Conservation (phyloP, 768 basidiomycete genomes). For the Russula brevipes region DNA sequence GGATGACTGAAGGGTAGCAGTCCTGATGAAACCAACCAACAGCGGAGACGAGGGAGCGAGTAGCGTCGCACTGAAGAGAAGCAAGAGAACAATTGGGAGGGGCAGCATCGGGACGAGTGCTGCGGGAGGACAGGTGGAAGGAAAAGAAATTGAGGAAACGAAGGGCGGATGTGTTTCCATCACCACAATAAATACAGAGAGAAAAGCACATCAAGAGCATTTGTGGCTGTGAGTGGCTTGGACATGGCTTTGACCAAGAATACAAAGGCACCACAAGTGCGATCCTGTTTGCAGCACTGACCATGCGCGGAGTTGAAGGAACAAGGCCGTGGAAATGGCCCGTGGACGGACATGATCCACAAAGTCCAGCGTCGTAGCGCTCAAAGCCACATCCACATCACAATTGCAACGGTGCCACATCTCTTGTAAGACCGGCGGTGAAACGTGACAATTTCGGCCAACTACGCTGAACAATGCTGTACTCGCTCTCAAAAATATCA, state of each 20-base stretch:
- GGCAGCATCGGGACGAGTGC: constrained; percentile 10
- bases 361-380: background rate
- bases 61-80: constrained; percentile 9
- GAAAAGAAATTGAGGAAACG: background rate
- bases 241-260: constrained; percentile 4
- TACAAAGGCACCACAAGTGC: background rate
- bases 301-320: constrained; percentile 12
- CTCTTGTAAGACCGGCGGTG: background rate
- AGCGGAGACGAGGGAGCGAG: constrained; percentile 5
- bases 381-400: constrained; percentile 7
- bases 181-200: constrained; percentile 10
- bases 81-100: constrained; percentile 12
- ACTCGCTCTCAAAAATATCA: background rate
- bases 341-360: background rate
- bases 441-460: too few relatives aligned
- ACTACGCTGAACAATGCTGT: too few relatives aligned
- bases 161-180: background rate
- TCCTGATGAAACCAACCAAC: constrained; percentile 8
- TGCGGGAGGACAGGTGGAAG: background rate
- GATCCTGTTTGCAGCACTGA: background rate
- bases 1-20: background rate
- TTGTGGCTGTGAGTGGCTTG: constrained; percentile 15
- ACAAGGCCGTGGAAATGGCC: background rate
- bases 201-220: background rate
- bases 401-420: background rate